Percentiles rank a stretch among this genome's conserved stretches.
Evolutionary conservation across 2,329 filamentous ascomycete genomes (phyloP).

Genomic region (Neonectria faginata): DNA sequence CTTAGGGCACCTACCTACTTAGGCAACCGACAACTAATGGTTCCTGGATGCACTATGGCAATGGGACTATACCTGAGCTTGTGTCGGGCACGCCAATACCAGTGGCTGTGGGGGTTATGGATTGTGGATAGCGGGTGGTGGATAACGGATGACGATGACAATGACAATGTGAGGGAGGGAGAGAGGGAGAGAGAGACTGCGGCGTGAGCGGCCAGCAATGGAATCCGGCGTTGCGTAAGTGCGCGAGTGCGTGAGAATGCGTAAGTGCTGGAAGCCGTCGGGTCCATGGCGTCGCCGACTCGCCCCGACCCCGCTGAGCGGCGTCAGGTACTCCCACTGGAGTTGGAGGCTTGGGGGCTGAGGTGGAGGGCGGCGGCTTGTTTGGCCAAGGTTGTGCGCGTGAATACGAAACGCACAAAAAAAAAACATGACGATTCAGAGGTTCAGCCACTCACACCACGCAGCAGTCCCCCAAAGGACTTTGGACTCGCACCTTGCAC

Average conservation of each 20-base stretch:
- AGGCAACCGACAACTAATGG: neutral
- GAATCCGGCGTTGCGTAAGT: conserved; percentile 36
- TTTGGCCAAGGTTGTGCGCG: conserved; percentile 12
- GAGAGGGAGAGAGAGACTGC: neutral
- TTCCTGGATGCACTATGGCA: conserved; percentile 15
- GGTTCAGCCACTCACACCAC: conserved; percentile 16
- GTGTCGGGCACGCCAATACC: conserved; percentile 30
- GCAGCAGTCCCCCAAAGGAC: conserved; percentile 14
- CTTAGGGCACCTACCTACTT: conserved; percentile 42
- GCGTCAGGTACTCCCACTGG: neutral
- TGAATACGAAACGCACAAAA: conserved; percentile 28
- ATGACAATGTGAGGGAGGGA: neutral
- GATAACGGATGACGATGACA: conserved; percentile 36
- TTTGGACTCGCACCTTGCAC: neutral
- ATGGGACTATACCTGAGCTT: conserved; percentile 27
- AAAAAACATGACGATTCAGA: conserved; percentile 17
- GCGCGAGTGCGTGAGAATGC: neutral
- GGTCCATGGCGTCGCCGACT: neutral
- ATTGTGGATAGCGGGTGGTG: conserved; percentile 37
- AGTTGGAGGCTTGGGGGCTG: conserved; percentile 11
- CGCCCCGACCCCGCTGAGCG: neutral
- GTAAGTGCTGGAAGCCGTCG: too few species aligned
- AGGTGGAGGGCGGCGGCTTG: neutral
- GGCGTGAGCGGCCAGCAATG: conserved; percentile 26
- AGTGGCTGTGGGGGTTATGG: conserved; percentile 17